Evolutionary conservation across 2,329 filamentous ascomycete species (phyloP), one percentile per base, ranked within the genome.

Genomic region (Hyphodiscus sp.): DNA sequence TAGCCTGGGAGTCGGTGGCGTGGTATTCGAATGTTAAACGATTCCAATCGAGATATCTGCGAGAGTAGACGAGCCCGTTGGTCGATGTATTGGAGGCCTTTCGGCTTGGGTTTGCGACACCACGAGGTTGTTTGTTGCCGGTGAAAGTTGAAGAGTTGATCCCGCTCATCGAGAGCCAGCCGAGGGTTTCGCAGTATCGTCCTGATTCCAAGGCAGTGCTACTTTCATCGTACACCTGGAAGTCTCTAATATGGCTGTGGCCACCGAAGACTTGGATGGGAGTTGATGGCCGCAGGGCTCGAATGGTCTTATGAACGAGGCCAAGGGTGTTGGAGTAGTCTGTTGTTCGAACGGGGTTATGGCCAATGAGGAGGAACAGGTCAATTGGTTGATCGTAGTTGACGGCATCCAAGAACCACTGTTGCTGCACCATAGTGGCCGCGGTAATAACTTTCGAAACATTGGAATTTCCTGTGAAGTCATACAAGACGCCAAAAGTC

Each of bases 1-100:
- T 76, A 23, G 78, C 75, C 63, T 92, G 83, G 29, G 86, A 82
- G 0, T 81, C 80, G 2, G 85, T 88, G 67, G 96, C 91, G 63
- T 94, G 80, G 63, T 90, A 81, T 53, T 59, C 59, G 42, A 94
- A 77, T 1, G 90, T 92, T 55, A 82, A 86, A 0, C 95, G 75
- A 62, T 96, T 96, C 73, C 91, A 96, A 72, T 96, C 91, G 56
- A 96, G 90, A 69, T 96, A 96, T 52, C 85, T 80, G 33, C 91
- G 82, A 45, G 79, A 79, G 68, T 95, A 96, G 1, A 61, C 59
- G 7, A 63, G 43, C 11, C 60, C 53, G 19, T 56, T 57, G 9
- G 57, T 63, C 8, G 63, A 62, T n/a, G 55, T 60, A 30, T 62
- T 63, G 15, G 54, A 57, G 5, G 62, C 61, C 49, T 51, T 55